A percentile compares a stretch with the other conserved stretches of the same genome.
Evolutionary conservation across 495 filamentous ascomycete species (phyloP).

Genomic region (Hypoxylon subgilvum): DNA sequence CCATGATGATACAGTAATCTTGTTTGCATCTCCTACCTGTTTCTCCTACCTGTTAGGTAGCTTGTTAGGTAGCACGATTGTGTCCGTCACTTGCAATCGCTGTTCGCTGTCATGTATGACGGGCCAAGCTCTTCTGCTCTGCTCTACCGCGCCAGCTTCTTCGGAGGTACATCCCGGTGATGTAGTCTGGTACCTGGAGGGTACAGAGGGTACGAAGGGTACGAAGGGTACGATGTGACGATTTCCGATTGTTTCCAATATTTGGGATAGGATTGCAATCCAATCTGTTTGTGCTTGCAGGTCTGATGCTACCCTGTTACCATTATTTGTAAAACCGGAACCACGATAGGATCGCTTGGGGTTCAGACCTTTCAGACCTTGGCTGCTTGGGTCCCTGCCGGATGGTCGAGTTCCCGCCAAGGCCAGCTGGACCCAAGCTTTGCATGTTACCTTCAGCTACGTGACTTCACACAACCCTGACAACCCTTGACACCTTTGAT

Average conservation of each 20-base stretch:
- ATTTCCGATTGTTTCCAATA: not conserved
- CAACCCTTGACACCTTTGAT: no score
- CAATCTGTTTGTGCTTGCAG: slow-evolving; percentile 12
- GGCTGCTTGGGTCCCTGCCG: slow-evolving; percentile 19
- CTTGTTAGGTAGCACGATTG: slow-evolving; percentile 7
- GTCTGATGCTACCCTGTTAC: slow-evolving; percentile 31
- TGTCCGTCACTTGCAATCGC: slow-evolving; percentile 7
- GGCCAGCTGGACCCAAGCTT: slow-evolving; percentile 7
- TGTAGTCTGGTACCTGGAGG: slow-evolving; percentile 1
- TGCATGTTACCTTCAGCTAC: not conserved
- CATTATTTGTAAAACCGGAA: slow-evolving; percentile 40
- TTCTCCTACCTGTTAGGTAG: not conserved
- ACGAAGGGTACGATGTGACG: no score
- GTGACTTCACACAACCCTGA: no score
- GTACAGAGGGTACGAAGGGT: no score
- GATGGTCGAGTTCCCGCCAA: slow-evolving; percentile 16
- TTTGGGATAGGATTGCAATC: not conserved
- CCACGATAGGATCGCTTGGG: slow-evolving; percentile 27
- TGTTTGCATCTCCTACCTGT: not conserved
- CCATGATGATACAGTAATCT: slow-evolving; percentile 33
- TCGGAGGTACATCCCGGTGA: not conserved
- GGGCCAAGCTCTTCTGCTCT: no score
- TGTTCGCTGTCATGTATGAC: no score
- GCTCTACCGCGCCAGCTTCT: no score
- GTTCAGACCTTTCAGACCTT: not conserved